Conservation (phyloP, 495 filamentous ascomycete species). For the Cercophora samala region DNA sequence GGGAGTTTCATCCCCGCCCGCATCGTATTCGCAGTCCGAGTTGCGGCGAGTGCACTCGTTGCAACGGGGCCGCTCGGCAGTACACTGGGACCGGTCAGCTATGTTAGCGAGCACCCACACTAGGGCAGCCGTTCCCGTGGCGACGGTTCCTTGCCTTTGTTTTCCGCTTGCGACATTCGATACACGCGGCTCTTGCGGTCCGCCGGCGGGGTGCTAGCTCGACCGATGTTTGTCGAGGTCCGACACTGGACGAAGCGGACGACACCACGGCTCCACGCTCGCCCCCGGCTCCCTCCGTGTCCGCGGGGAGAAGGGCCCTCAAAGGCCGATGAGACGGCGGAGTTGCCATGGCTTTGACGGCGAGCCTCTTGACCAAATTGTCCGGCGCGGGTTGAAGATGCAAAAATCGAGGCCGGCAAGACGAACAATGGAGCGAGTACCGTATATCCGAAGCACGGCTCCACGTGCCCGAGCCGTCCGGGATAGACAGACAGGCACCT, state of each 20-base stretch:
- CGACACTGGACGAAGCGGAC: background rate
- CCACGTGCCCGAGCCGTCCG: background rate
- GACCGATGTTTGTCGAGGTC: background rate
- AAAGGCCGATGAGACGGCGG: background rate
- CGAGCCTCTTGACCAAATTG: background rate
- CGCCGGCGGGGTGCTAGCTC: background rate
- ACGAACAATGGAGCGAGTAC: background rate
- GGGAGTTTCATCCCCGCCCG: slow-evolving; percentile 27
- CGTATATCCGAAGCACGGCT: background rate
- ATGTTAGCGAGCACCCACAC: background rate
- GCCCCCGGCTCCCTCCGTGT: background rate
- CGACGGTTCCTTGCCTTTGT: slow-evolving; percentile 7
- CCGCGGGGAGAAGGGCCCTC: background rate
- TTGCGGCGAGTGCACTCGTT: slow-evolving; percentile 26
- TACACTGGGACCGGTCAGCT: slow-evolving; percentile 21
- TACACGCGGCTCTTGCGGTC: slow-evolving; percentile 7
- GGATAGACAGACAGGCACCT: background rate
- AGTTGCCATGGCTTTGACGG: background rate
- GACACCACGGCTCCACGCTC: background rate
- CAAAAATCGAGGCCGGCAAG: background rate
- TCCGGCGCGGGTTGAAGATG: background rate
- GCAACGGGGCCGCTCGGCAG: slow-evolving; percentile 29
- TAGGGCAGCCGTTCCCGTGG: background rate
- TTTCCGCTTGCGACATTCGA: slow-evolving; percentile 1
- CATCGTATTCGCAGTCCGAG: slow-evolving; percentile 28